These are phyloP conservation scores for Climacium dendroides DNA, from an alignment of 225 moss, liverwort and hornwort species.

Conservation along the genomic window DNA sequence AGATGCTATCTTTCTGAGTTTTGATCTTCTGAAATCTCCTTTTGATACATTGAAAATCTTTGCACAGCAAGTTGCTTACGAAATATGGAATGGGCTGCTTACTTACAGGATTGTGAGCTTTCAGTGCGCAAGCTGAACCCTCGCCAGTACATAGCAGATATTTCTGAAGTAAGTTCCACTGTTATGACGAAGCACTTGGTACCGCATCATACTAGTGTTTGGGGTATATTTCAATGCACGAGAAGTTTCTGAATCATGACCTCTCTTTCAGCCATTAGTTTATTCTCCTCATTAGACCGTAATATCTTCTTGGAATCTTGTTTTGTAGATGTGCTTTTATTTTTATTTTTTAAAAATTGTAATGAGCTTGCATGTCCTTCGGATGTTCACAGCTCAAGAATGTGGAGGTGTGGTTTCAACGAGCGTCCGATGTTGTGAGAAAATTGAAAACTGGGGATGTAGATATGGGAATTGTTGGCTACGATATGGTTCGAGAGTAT, in stretches of 20 bases:
- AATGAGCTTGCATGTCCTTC: not conserved
- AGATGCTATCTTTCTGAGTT: not conserved
- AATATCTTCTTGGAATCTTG: not conserved
- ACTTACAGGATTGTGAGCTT: slow-evolving; percentile 71
- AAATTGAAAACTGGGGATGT: slow-evolving; percentile 87
- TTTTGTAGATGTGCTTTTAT: not conserved
- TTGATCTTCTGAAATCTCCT: not conserved
- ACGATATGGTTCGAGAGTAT: slow-evolving; percentile 91
- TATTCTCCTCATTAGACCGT: not conserved
- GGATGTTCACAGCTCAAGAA: slow-evolving; percentile 59
- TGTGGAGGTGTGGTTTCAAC: slow-evolving; percentile 98
- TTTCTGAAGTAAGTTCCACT: slow-evolving; percentile 57
- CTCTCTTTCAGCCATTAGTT: not conserved
- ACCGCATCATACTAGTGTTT: not conserved
- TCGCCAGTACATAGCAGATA: slow-evolving; percentile 96
- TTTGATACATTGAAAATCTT: not conserved
- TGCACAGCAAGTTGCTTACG: not conserved
- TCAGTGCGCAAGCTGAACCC: slow-evolving; percentile 96
- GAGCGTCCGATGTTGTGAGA: slow-evolving; percentile 90
- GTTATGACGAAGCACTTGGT: not conserved
- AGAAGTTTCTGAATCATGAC: not conserved
- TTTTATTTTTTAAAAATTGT: not conserved
- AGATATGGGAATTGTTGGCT: slow-evolving; percentile 96
- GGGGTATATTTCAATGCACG: not conserved
- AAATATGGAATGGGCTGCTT: not conserved